A percentile compares a stretch with the other conserved stretches of the same genome.
phyloP scores from a whole-genome alignment of 495 filamentous ascomycete species.

The Cryomyces minteri region DNA sequence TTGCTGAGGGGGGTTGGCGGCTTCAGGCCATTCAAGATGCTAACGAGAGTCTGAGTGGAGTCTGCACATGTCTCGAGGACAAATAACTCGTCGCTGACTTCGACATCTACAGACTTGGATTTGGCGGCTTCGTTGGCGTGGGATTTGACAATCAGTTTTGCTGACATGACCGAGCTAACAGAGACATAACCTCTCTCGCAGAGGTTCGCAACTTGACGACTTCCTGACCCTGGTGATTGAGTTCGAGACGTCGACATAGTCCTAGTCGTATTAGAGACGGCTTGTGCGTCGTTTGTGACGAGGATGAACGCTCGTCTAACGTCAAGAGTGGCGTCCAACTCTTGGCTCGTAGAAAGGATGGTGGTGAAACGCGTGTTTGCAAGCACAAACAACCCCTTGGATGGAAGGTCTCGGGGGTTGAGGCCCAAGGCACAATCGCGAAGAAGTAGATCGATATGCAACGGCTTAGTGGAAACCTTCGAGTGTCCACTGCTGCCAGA shows the following conservation, averaged over 20 bases:
- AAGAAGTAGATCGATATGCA: slow-evolving; percentile 55
- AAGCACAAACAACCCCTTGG: slow-evolving; percentile 60
- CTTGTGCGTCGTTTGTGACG: slow-evolving; percentile 49
- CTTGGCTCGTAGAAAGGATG: slow-evolving; percentile 37
- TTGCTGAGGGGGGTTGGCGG: slow-evolving; percentile 69
- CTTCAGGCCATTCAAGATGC: slow-evolving; percentile 57
- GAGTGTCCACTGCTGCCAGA: slow-evolving; percentile 14
- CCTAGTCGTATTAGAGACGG: neutral
- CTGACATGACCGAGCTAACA: slow-evolving; percentile 67
- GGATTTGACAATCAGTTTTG: slow-evolving; percentile 42
- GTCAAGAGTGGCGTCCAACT: slow-evolving; percentile 40
- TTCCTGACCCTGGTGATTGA: slow-evolving; percentile 21
- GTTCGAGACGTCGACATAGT: neutral
- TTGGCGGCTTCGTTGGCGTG: slow-evolving; percentile 30
- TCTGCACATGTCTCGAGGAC: slow-evolving; percentile 92
- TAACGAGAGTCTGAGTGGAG: slow-evolving; percentile 84
- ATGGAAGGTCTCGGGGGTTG: slow-evolving; percentile 57
- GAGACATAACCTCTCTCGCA: slow-evolving; percentile 61
- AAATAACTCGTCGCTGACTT: slow-evolving; percentile 66
- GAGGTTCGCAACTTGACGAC: slow-evolving; percentile 44
- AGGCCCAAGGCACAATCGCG: slow-evolving; percentile 68
- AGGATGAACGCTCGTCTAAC: slow-evolving; percentile 66
- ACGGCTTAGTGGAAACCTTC: slow-evolving; percentile 22
- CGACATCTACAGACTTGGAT: slow-evolving; percentile 53
- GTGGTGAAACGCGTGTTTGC: slow-evolving; percentile 54